Evolutionary conservation across 2,329 filamentous ascomycete species (phyloP).

Genomic region (Exophiala alcalophila): DNA sequence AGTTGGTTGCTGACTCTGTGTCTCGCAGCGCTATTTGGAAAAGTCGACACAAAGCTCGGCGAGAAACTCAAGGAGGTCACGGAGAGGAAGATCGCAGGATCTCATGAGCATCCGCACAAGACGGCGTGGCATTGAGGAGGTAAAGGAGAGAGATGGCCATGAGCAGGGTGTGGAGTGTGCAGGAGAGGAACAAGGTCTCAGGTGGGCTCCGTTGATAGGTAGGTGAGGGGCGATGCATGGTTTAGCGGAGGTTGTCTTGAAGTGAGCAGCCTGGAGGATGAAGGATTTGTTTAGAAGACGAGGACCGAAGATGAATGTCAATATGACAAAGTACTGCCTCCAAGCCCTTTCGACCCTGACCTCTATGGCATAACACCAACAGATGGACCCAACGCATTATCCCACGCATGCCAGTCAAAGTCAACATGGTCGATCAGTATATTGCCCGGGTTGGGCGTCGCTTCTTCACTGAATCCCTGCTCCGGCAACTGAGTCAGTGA

Average conservation of each 20-base stretch:
- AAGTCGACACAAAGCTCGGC: constrained; percentile 5
- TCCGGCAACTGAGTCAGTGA: not conserved
- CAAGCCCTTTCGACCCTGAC: not conserved
- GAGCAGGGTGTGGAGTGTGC: no score
- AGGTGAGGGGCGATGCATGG: no score
- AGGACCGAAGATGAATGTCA: no score
- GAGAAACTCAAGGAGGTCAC: constrained; percentile 36
- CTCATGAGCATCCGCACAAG: constrained; percentile 4
- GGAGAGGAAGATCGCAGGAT: not conserved
- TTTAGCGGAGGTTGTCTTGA: no score
- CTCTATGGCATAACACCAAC: constrained; percentile 14
- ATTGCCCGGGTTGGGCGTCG: constrained; percentile 2
- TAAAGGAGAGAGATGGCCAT: no score
- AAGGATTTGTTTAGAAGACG: no score
- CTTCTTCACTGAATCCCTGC: not conserved
- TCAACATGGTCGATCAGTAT: constrained; percentile 14
- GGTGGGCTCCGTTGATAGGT: no score
- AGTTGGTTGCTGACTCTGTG: not conserved
- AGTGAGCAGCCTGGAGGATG: no score
- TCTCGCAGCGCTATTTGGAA: constrained; percentile 5
- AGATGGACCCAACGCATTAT: constrained; percentile 15
- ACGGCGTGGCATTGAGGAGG: constrained; percentile 4
- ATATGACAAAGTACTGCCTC: not conserved
- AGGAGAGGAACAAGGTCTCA: no score
- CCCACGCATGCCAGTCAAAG: constrained; percentile 25